Base-by-base conservation (phyloP, 345 rosid species). In the Litchi chinensis region DNA sequence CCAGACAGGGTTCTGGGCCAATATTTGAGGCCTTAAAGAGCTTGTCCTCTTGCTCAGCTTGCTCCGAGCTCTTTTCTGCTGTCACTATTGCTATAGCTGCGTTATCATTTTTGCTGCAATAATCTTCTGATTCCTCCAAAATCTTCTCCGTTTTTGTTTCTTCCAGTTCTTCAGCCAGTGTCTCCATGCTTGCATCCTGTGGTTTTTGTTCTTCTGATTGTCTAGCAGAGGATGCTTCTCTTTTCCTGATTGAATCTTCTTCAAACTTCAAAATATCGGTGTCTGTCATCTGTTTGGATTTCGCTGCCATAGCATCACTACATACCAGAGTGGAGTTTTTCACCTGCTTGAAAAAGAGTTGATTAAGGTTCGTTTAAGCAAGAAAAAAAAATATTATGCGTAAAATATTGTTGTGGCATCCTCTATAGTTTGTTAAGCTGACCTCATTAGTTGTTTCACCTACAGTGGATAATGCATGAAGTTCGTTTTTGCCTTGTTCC, bases 371-470 rank as follows among this genome's bases (percentile, higher is more conserved):
- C 18, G 78, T 37, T 28, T 43, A 24, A 4, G 50, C 39, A 75
- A 62, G 60, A 46, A 64, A 78, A 81, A 41, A 18, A 5, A 37
- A 40, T 24, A 60, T 19, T 62, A 71, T 41, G 32, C n/a, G 32
- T 2, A 37, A 62, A 70, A 8, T 52, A 48, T 19, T 22, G 48
- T 8, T 70, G 41, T 13, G 21, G 9, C 67, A 26, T 39, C 59
- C 28, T 13, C 9, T 70, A 7, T 54, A 24, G 7, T 57, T 11
- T 80, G 24, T 60, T 21, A 16, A 56, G 28, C 83, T 73, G 21
- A 82, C 86, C 87, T 84, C 40, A 60, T 85, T 54, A 41, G 28
- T 71, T 77, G 76, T 73, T 79, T 74, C 79, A 24, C 65, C 85
- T 39, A 11, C 75, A 21, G 24, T 40, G 16, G 71, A 69, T 28